A percentile compares a stretch with the other conserved stretches of the same genome.
Evolutionary conservation across 768 basidiomycete species (phyloP).

Genomic region (Lepiota brunneoincarnata): DNA sequence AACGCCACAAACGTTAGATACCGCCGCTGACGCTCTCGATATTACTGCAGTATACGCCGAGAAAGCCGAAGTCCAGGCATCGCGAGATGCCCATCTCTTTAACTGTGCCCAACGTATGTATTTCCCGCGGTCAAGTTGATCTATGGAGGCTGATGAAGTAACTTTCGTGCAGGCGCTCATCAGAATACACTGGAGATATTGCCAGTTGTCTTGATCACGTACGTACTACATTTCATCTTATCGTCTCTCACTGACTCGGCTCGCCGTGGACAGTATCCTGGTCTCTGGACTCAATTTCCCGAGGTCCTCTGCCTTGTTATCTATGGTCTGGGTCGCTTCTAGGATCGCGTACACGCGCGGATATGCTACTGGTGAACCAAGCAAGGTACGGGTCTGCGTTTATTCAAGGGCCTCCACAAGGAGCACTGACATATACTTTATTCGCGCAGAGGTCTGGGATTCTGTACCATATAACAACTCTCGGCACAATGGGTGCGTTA

Average conservation of each 20-base stretch:
- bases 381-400: not conserved
- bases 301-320: not conserved
- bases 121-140: not conserved
- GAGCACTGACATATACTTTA: too few relatives aligned
- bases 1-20: not conserved
- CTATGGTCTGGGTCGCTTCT: not conserved
- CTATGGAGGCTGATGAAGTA: not conserved
- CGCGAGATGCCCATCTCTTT: conserved; percentile 51
- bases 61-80: conserved; percentile 51
- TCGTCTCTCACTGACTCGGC: not conserved
- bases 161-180: conserved; percentile 50
- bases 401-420: too few relatives aligned
- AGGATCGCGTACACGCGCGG: conserved; percentile 7
- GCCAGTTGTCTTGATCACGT: conserved; percentile 44
- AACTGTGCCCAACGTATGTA: conserved; percentile 69
- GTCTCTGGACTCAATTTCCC: conserved; percentile 3
- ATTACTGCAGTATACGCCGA: conserved; percentile 61
- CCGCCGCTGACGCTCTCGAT: not conserved
- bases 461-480: not conserved
- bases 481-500: not conserved
- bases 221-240: not conserved
- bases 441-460: not conserved
- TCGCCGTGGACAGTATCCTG: not conserved
- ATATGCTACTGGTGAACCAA: conserved; percentile 10
- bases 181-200: conserved; percentile 58